Evolutionary conservation across 768 basidiomycete genomes (phyloP).

Genomic region (Boletales sp.): DNA sequence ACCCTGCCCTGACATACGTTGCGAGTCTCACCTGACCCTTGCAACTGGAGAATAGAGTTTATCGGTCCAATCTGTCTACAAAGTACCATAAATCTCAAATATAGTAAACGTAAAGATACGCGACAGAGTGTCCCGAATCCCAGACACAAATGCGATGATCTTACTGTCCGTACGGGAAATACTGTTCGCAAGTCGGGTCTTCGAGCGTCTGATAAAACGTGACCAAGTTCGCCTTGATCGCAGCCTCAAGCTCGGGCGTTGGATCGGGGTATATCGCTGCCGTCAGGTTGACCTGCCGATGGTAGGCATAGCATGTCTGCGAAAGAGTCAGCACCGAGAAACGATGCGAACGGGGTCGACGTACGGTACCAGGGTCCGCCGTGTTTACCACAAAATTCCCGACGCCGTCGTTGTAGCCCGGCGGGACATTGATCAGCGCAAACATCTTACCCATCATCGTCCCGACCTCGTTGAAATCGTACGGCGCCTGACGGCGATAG

Average conservation of each 20-base stretch:
- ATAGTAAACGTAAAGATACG: too few species aligned
- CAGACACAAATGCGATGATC: too few species aligned
- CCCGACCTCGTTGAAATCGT: conserved; percentile 1
- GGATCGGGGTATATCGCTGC: conserved; percentile 20
- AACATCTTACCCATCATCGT: background rate
- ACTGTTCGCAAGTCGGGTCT: conserved; percentile 10
- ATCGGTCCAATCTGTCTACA: too few species aligned
- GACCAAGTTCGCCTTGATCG: conserved; percentile 21
- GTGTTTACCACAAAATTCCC: conserved; percentile 14
- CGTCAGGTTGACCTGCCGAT: conserved; percentile 18
- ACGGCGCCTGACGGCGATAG: conserved; percentile 17
- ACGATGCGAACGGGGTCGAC: too few species aligned
- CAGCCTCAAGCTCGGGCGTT: conserved; percentile 12
- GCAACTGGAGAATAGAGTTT: too few species aligned
- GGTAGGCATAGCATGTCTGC: conserved; percentile 19
- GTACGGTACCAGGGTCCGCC: conserved; percentile 10
- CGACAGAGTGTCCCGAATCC: too few species aligned
- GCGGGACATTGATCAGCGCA: conserved; percentile 1
- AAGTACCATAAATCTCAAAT: too few species aligned
- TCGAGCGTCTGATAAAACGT: conserved; percentile 12
- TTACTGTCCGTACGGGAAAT: conserved; percentile 17
- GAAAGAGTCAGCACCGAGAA: too few species aligned
- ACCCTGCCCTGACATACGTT: too few species aligned
- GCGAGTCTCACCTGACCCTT: too few species aligned
- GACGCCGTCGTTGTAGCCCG: conserved; percentile 17